phyloP scores from a whole-genome alignment of 176 grass and related monocot species.

The Raddia guianensis region DNA sequence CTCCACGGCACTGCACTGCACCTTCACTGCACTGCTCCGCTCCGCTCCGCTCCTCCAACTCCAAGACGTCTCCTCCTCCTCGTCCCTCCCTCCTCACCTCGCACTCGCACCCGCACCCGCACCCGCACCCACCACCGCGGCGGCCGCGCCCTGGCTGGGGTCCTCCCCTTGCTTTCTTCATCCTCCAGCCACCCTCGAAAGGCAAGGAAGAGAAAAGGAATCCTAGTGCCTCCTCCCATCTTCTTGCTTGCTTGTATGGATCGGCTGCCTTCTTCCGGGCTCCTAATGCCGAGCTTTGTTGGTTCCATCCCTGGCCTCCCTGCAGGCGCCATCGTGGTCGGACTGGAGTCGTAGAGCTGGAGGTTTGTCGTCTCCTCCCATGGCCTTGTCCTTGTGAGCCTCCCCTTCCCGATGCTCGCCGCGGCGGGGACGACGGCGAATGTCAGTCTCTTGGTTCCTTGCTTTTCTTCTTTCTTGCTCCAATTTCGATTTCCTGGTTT shows the following conservation, averaged over 20 bases:
- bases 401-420: not conserved
- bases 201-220: not conserved
- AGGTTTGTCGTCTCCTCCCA: not conserved
- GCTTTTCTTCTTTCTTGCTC: no score
- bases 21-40: not conserved
- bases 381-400: not conserved
- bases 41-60: not conserved
- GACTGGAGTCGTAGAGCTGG: not conserved
- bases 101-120: not conserved
- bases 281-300: conserved; percentile 15
- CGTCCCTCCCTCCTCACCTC: not conserved
- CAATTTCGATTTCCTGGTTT: not conserved
- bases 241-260: not conserved
- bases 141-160: not conserved
- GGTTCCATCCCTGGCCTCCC: conserved; percentile 17
- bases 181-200: not conserved
- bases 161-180: not conserved
- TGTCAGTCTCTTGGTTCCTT: not conserved
- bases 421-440: not conserved
- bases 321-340: not conserved
- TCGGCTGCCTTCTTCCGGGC: not conserved
- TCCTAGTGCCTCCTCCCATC: not conserved
- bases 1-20: no score
- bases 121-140: not conserved
- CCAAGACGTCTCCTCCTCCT: not conserved